Evolutionary conservation across 164 flowering plant genomes (phyloP), one percentile per base, ranked within the genome.

Genomic region (Umbilicus rupestris): DNA sequence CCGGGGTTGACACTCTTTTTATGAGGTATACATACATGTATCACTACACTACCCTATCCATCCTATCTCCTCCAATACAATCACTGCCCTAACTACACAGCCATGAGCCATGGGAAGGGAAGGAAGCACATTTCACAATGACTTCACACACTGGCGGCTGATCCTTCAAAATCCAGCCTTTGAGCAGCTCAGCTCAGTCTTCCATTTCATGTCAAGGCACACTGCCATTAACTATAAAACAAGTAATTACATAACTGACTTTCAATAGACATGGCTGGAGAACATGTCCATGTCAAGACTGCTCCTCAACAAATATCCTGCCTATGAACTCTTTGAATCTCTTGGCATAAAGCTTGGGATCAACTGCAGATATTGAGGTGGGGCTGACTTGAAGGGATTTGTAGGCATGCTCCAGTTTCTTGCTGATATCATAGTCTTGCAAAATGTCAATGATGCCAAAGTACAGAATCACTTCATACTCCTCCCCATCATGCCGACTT

Each of bases 321-420:
- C 89, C 80, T 0, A 85, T 74, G 68, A 90, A 90, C 65, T 90
- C 88, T 12, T 87, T 75, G 60, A 90, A 85, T 63, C 97, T 79
- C 79, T 82, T 90, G 1, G 97, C 88, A 73, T 90, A 90, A 41
- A 84, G 90, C 73, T 90, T 90, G 3, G 97, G 97, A 71, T 88
- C 97, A 4, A 90, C 97, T 1, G 97, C 94, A 20, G 94, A 88
- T 63, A 90, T 90, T 17, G 89, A 90, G 39, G 85, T 71, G 3
- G 97, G 89, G 64, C 88, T 90, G 1, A 76, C 97, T 68, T 90
- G 97, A 22, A 88, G 70, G 42, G 97, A 90, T 67, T 90, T 90
- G 80, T 90, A 90, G 7, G 92, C 94, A 71, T 90, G 97, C 74
- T 90, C 97, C 35, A 90, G 75, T 76, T 85, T 88, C 88, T 90